Percentiles rank a stretch among this genome's conserved stretches.
phyloP scores from a whole-genome alignment of 495 filamentous ascomycete species.

The Pyronema domesticum region DNA sequence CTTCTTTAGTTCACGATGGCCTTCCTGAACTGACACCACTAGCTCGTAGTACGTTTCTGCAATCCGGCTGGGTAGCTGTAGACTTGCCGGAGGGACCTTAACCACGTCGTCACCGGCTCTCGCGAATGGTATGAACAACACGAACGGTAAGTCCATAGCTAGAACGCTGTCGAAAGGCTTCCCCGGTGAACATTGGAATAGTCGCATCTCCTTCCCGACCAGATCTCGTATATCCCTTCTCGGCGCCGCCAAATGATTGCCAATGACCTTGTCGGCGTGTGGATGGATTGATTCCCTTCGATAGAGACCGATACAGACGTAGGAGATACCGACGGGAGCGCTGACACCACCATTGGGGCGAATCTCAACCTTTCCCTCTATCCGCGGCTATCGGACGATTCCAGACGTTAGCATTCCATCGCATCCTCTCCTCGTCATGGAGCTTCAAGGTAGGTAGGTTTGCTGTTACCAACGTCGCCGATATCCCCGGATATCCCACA shows the following conservation, averaged over 20 bases:
- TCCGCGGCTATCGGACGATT: slow-evolving; percentile 48
- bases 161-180: slow-evolving; percentile 74
- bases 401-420: slow-evolving; percentile 3
- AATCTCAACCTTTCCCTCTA: slow-evolving; percentile 97
- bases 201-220: slow-evolving; percentile 84
- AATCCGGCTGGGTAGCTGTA: slow-evolving; percentile 77
- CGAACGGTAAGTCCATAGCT: slow-evolving; percentile 94
- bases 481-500: slow-evolving; percentile 94
- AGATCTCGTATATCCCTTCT: slow-evolving; percentile 80
- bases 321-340: slow-evolving; percentile 73
- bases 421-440: not conserved
- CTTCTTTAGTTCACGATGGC: slow-evolving; percentile 66
- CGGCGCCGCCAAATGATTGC: slow-evolving; percentile 80
- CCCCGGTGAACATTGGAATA: slow-evolving; percentile 71
- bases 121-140: slow-evolving; percentile 91
- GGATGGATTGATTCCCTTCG: slow-evolving; percentile 93
- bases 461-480: slow-evolving; percentile 73
- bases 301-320: slow-evolving; percentile 85
- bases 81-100: slow-evolving; percentile 76
- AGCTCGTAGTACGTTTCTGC: slow-evolving; percentile 96
- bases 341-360: slow-evolving; percentile 66
- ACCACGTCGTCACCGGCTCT: slow-evolving; percentile 72
- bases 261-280: slow-evolving; percentile 78
- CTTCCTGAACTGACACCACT: slow-evolving; percentile 88
- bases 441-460: not conserved